These are phyloP conservation scores for Fusarium sarcochroum DNA, from an alignment of 2,329 filamentous ascomycete genomes.

Conservation along the genomic window DNA sequence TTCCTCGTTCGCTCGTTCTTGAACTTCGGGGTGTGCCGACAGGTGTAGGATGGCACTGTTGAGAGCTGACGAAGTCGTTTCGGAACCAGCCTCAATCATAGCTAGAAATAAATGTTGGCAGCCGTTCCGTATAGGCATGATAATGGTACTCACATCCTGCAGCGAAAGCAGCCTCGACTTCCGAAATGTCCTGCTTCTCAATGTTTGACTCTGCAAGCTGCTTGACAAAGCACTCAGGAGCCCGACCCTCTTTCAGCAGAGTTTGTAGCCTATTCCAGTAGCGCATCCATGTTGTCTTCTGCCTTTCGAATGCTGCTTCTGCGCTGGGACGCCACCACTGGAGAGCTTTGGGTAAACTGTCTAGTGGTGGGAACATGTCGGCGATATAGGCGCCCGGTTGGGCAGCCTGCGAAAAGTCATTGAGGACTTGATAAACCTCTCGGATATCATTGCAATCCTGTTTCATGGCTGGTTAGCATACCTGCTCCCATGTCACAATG, in stretches of 20 bases:
- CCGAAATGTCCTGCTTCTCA: constrained; percentile 27
- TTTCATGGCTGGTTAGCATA: too few relatives aligned
- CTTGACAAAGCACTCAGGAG: constrained; percentile 15
- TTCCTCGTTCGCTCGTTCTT: constrained; percentile 62
- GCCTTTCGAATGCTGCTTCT: constrained; percentile 8
- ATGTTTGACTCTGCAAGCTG: constrained; percentile 13
- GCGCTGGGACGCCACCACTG: constrained; percentile 24
- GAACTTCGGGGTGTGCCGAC: constrained; percentile 14
- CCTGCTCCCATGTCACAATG: too few relatives aligned
- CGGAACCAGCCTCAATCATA: constrained; percentile 32
- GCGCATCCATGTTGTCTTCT: constrained; percentile 16
- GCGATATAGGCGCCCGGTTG: constrained; percentile 13
- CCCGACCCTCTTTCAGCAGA: constrained; percentile 1
- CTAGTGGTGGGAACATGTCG: constrained; percentile 14
- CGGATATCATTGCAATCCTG: constrained; percentile 17
- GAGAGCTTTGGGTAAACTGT: constrained; percentile 3
- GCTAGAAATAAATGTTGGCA: not conserved
- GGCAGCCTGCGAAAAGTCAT: constrained; percentile 14
- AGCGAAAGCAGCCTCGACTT: constrained; percentile 13
- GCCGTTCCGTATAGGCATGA: too few relatives aligned
- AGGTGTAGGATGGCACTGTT: constrained; percentile 20
- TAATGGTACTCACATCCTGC: constrained; percentile 10
- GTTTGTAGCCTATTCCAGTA: constrained; percentile 21
- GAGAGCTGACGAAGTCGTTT: constrained; percentile 27
- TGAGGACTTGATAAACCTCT: constrained; percentile 13